These are phyloP conservation scores for Tricholoma sp. DNA, from an alignment of 768 basidiomycete genomes.

Conservation along the genomic window DNA sequence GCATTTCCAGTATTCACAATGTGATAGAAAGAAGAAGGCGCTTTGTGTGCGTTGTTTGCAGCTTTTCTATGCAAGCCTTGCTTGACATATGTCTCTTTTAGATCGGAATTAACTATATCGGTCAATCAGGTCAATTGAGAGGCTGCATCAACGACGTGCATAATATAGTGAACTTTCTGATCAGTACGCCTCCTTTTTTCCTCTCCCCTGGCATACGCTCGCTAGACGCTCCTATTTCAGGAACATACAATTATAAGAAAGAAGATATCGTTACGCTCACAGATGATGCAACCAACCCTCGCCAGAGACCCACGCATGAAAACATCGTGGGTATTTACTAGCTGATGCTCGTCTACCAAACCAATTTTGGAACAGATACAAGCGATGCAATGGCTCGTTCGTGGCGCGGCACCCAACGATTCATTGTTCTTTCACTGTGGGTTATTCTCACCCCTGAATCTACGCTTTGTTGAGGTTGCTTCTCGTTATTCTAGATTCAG, in stretches of 20 bases:
- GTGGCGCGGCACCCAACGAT: slow-evolving; percentile 72
- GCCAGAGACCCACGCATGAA: slow-evolving; percentile 64
- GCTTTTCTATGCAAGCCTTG: not conserved
- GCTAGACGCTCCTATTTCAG: slow-evolving; percentile 23
- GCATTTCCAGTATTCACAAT: slow-evolving; percentile 86
- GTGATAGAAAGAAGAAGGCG: slow-evolving; percentile 83
- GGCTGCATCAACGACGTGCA: slow-evolving; percentile 93
- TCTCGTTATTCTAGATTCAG: slow-evolving; percentile 55
- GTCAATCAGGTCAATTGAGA: slow-evolving; percentile 56
- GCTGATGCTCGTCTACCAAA: not conserved
- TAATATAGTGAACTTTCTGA: slow-evolving; percentile 77
- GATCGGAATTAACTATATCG: slow-evolving; percentile 89
- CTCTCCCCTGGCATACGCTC: not conserved
- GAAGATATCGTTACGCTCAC: slow-evolving; percentile 86
- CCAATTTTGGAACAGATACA: slow-evolving; percentile 37
- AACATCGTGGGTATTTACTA: slow-evolving; percentile 61
- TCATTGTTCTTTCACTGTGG: slow-evolving; percentile 88
- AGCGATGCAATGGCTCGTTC: slow-evolving; percentile 93
- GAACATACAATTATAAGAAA: slow-evolving; percentile 56
- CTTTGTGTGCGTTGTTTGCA: slow-evolving; percentile 55
- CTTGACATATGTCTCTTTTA: slow-evolving; percentile 21
- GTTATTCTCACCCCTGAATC: slow-evolving; percentile 13
- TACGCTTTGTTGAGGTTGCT: not conserved
- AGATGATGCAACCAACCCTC: slow-evolving; percentile 62
- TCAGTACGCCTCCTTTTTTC: slow-evolving; percentile 37